Percentiles rank a stretch among this genome's conserved stretches.
These are phyloP conservation scores for Hygrocybe coccinea DNA, from an alignment of 768 basidiomycete genomes.

Conservation along the genomic window DNA sequence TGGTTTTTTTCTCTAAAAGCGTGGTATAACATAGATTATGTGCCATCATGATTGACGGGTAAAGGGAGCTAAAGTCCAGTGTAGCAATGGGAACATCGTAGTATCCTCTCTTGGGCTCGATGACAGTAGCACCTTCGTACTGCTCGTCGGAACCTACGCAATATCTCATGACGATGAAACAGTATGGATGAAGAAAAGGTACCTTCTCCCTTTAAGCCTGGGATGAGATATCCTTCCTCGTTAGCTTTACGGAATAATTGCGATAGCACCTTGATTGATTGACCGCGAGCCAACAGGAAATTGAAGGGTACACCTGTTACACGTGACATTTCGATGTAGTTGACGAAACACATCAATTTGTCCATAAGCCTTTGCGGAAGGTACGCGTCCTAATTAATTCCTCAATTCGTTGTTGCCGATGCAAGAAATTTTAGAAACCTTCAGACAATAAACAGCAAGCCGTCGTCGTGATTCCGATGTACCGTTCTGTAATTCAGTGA, in stretches of 20 bases:
- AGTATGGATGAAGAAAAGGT: constrained; percentile 6
- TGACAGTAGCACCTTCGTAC: constrained; percentile 98
- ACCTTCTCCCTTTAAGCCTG: constrained; percentile 84
- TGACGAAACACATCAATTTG: constrained; percentile 98
- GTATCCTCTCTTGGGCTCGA: constrained; percentile 93
- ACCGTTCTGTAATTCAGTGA: constrained; percentile 96
- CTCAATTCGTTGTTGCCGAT: not conserved
- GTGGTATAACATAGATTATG: constrained; percentile 99
- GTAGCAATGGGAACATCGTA: constrained; percentile 97
- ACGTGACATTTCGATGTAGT: constrained; percentile 98
- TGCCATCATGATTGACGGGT: constrained; percentile 99
- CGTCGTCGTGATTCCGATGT: constrained; percentile 89
- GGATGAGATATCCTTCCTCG: constrained; percentile 85
- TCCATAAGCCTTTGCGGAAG: constrained; percentile 93
- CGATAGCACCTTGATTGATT: constrained; percentile 97
- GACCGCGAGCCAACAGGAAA: constrained; percentile 86
- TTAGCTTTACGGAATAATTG: constrained; percentile 93
- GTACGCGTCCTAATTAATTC: constrained; percentile 80
- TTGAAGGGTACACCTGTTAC: constrained; percentile 99
- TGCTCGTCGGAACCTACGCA: constrained; percentile 81
- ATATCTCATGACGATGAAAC: constrained; percentile 3
- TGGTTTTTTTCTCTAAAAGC: constrained; percentile 72
- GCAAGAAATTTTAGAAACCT: constrained; percentile 45
- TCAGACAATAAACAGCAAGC: constrained; percentile 95
- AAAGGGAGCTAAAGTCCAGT: constrained; percentile 95